Percentiles rank a stretch among this genome's conserved stretches.
Evolutionary conservation across 2,329 filamentous ascomycete genomes (phyloP).

Genomic region (Curvularia hawaiiensis): DNA sequence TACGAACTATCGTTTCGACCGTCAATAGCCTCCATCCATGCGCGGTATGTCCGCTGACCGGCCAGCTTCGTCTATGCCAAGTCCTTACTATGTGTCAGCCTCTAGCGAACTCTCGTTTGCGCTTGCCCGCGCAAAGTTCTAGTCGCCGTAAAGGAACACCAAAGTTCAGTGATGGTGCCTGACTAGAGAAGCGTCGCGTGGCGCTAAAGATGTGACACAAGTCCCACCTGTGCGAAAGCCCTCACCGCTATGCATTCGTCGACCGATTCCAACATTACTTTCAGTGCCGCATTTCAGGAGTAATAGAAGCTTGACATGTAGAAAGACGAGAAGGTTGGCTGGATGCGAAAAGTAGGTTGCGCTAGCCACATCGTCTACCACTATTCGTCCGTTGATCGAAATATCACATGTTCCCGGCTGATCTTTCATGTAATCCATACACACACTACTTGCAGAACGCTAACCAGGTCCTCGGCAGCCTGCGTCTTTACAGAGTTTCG

Average conservation of each 20-base stretch:
- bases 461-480: background rate
- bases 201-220: conserved; percentile 1
- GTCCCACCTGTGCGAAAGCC: background rate
- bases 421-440: background rate
- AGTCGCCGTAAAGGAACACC: background rate
- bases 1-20: background rate
- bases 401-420: background rate
- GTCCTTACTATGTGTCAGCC: background rate
- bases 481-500: background rate
- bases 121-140: background rate
- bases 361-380: background rate
- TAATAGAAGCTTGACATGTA: background rate
- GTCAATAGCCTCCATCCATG: background rate
- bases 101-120: background rate
- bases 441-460: background rate
- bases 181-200: conserved; percentile 2
- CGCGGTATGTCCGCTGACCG: background rate
- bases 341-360: background rate
- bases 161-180: background rate
- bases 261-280: background rate
- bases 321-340: background rate
- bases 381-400: background rate
- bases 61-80: background rate
- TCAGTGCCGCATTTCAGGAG: background rate
- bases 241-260: background rate